phyloP scores from a whole-genome alignment of 805 yeast species.

The Barnettozyma sp. region DNA sequence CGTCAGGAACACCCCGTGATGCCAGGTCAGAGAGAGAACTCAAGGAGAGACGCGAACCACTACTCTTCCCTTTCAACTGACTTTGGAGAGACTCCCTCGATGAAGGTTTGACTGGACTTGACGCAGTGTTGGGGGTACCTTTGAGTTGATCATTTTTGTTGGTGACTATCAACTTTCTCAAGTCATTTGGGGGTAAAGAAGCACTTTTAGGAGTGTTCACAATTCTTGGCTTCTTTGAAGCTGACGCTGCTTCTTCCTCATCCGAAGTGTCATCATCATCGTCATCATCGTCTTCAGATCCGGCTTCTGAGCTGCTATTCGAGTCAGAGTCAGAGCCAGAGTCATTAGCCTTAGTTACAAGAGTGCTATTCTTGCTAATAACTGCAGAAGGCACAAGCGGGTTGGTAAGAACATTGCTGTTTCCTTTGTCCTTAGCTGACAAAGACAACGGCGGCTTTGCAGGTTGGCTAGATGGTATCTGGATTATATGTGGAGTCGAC shows the following conservation, averaged over 20 bases:
- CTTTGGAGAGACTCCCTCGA: not conserved
- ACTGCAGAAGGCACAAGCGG: no score
- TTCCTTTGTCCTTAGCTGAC: not conserved
- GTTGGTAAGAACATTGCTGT: not conserved
- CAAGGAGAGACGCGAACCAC: constrained; percentile 33
- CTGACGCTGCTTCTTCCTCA: constrained; percentile 25
- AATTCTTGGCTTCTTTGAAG: constrained; percentile 35
- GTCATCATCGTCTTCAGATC: constrained; percentile 22
- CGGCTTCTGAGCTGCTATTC: constrained; percentile 10
- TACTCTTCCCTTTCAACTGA: constrained; percentile 1
- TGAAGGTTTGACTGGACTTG: constrained; percentile 11
- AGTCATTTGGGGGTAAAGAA: constrained; percentile 13
- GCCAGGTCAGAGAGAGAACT: constrained; percentile 52
- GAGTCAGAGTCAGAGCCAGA: constrained; percentile 7
- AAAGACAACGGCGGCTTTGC: not conserved
- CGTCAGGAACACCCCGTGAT: constrained; percentile 63
- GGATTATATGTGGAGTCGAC: not conserved
- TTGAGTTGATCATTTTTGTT: constrained; percentile 8
- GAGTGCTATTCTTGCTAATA: no score
- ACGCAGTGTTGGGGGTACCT: constrained; percentile 13
- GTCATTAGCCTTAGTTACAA: constrained; percentile 1
- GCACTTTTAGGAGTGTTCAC: constrained; percentile 41
- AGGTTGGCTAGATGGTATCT: not conserved
- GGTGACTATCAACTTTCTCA: constrained; percentile 16
- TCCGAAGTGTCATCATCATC: constrained; percentile 21